Percentiles rank a stretch among this genome's conserved stretches.
phyloP scores from a whole-genome alignment of 768 basidiomycete genomes.

The Harrya chromipes region DNA sequence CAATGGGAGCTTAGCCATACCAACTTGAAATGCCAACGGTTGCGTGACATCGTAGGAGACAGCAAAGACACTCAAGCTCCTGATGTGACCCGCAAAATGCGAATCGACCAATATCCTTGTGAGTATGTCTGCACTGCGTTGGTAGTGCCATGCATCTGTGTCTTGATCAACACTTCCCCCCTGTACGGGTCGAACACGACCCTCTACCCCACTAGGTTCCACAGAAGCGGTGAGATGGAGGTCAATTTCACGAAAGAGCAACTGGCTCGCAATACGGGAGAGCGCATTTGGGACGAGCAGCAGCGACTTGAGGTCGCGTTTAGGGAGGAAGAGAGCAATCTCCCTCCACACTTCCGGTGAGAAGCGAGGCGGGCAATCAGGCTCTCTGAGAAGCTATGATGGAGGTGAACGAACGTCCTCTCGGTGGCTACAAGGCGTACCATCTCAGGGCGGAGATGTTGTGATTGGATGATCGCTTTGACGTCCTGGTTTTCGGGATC shows the following conservation, averaged over 20 bases:
- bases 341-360: slow-evolving; percentile 73
- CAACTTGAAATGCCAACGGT: slow-evolving; percentile 61
- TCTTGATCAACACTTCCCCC: slow-evolving; percentile 26
- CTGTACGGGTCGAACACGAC: slow-evolving; percentile 11
- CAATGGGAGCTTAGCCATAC: slow-evolving; percentile 31
- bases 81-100: slow-evolving; percentile 54
- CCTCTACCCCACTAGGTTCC: slow-evolving; percentile 21
- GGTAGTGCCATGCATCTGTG: slow-evolving; percentile 47
- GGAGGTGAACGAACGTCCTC: neutral
- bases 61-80: slow-evolving; percentile 58
- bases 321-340: slow-evolving; percentile 58
- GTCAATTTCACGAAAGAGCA: slow-evolving; percentile 62
- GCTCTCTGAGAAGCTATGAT: slow-evolving; percentile 32
- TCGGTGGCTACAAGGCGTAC: slow-evolving; percentile 29
- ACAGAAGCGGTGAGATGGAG: slow-evolving; percentile 51
- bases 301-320: slow-evolving; percentile 61
- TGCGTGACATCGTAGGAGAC: slow-evolving; percentile 45
- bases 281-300: slow-evolving; percentile 63
- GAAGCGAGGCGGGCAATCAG: slow-evolving; percentile 48
- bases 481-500: slow-evolving; percentile 74
- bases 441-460: slow-evolving; percentile 52
- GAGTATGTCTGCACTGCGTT: slow-evolving; percentile 68
- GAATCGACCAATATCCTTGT: slow-evolving; percentile 61
- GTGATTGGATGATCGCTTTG: slow-evolving; percentile 54
- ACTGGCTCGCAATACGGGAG: slow-evolving; percentile 65